Conservation (phyloP, 169 alveolate species). For the Plasmodium knowlesi region DNA sequence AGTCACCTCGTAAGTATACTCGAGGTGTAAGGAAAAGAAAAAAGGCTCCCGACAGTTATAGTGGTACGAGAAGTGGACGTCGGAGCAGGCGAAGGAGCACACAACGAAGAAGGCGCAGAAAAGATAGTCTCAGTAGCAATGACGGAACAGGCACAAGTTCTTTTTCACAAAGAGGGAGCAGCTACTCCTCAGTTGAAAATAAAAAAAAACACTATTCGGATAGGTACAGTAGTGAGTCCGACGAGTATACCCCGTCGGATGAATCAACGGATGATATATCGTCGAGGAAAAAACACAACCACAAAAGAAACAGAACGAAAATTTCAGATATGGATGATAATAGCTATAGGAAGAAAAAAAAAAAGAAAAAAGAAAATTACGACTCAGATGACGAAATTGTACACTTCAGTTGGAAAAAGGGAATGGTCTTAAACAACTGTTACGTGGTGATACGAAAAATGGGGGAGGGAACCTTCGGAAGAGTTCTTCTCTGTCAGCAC, state of each 20-base stretch:
- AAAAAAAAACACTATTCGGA: conserved; percentile 14
- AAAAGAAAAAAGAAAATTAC: conserved; percentile 50
- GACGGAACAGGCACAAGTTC: background rate
- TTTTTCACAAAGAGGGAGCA: background rate
- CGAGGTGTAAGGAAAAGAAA: conserved; percentile 21
- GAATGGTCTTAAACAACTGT: conserved; percentile 81
- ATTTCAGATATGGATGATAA: conserved; percentile 18
- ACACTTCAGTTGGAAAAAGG: conserved; percentile 84
- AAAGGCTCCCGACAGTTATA: background rate
- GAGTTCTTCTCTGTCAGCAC: conserved; percentile 94
- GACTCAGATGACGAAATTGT: conserved; percentile 76
- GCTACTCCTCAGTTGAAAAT: background rate
- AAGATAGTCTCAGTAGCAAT: background rate
- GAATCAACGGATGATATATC: background rate
- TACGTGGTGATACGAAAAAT: conserved; percentile 90
- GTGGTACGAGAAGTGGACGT: background rate
- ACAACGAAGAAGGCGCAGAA: background rate
- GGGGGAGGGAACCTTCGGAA: conserved; percentile 99
- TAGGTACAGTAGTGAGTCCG: conserved; percentile 12
- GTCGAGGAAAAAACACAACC: conserved; percentile 2
- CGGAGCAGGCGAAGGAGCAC: background rate
- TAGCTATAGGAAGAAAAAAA: conserved; percentile 51
- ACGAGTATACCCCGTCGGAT: background rate
- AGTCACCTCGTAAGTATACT: background rate
- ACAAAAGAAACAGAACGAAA: conserved; percentile 44